phyloP scores from a whole-genome alignment of 331 rosid genomes.

The Rosa hybrid region DNA sequence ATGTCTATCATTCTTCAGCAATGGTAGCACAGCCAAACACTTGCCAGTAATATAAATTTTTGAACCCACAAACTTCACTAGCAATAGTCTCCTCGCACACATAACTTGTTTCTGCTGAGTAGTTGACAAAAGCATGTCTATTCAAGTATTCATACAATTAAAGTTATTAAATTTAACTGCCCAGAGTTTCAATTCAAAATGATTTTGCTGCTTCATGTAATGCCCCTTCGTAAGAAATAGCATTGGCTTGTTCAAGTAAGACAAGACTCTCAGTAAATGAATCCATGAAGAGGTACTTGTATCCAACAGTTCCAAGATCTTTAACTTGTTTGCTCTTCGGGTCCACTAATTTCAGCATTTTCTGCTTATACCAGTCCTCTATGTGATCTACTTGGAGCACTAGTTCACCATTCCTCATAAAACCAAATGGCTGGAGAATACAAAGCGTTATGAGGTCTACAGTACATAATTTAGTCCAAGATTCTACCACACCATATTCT shows the following conservation, averaged over 20 bases:
- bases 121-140: too few species aligned
- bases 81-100: too few species aligned
- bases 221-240: not conserved
- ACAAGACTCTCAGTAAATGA: not conserved
- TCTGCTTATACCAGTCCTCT: not conserved
- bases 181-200: too few species aligned
- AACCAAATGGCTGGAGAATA: not conserved
- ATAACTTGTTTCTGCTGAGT: too few species aligned
- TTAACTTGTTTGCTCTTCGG: not conserved
- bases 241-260: not conserved
- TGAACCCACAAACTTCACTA: too few species aligned
- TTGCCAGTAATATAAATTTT: too few species aligned
- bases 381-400: not conserved
- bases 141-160: too few species aligned
- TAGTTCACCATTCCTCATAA: not conserved
- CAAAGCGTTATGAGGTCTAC: not conserved
- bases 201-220: too few species aligned
- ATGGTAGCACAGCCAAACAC: too few species aligned
- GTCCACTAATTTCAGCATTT: not conserved
- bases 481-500: conserved; percentile 1
- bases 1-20: too few species aligned
- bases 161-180: too few species aligned
- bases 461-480: not conserved
- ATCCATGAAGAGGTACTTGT: not conserved
- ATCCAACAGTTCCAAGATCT: not conserved